Conservation (phyloP, 2,329 filamentous ascomycete genomes). For the Cladosporium austrohemisphaericum region DNA sequence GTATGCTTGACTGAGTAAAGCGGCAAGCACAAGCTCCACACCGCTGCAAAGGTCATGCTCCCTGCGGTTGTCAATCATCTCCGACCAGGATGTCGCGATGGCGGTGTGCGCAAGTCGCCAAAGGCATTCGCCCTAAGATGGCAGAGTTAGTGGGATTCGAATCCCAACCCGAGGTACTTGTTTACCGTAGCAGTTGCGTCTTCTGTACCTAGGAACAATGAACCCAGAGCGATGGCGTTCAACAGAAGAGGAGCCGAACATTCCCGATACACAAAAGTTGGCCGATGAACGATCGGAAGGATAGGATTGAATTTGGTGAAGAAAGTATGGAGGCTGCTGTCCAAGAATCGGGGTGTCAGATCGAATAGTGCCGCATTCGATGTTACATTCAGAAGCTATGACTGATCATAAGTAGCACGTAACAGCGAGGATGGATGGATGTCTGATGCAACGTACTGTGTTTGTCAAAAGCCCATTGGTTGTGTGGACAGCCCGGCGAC, state of each 20-base stretch:
- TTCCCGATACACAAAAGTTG: not conserved
- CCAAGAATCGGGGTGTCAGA: not conserved
- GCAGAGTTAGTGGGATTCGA: not conserved
- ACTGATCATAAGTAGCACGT: not conserved
- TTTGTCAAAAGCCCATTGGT: not conserved
- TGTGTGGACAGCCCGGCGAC: not conserved
- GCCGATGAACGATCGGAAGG: not conserved
- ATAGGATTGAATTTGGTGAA: not conserved
- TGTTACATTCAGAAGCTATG: not conserved
- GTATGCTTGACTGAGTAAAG: constrained; percentile 1
- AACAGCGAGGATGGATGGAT: not conserved
- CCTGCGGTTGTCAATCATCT: not conserved
- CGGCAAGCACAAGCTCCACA: not conserved
- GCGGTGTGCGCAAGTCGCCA: constrained; percentile 1
- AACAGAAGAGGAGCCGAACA: not conserved
- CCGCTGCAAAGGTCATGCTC: not conserved
- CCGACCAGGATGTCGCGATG: not conserved
- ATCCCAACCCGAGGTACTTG: too few species aligned
- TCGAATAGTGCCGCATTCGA: not conserved
- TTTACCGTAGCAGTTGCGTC: not conserved
- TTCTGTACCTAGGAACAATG: not conserved
- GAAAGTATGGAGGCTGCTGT: not conserved
- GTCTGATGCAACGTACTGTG: not conserved
- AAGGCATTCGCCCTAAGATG: not conserved
- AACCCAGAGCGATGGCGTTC: not conserved